Evolutionary conservation across 441 rosid genomes (phyloP).

Genomic region (Breynia disticha): DNA sequence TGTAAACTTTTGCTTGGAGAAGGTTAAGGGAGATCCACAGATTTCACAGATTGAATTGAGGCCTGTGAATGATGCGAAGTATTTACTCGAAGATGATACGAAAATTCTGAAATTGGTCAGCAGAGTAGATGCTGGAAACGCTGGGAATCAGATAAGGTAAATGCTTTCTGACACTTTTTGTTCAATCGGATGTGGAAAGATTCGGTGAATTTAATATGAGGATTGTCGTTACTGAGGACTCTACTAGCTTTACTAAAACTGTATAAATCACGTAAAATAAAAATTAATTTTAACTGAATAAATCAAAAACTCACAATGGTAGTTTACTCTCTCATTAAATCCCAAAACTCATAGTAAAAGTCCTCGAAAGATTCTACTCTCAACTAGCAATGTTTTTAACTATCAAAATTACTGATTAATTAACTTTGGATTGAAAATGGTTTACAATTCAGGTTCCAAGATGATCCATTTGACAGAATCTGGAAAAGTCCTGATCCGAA

Average conservation of each 20-base stretch:
- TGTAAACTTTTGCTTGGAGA: conserved; percentile 41
- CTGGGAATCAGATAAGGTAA: conserved; percentile 32
- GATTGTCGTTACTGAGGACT: no score
- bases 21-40: conserved; percentile 32
- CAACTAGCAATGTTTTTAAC: no score
- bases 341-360: no score
- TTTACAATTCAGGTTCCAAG: conserved; percentile 37
- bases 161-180: neutral
- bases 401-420: no score
- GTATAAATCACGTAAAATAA: no score
- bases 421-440: no score
- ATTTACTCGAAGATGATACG: conserved; percentile 22
- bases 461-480: conserved; percentile 49
- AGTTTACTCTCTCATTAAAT: no score
- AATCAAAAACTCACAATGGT: no score
- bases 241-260: neutral
- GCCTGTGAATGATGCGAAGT: conserved; percentile 29
- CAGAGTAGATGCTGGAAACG: conserved; percentile 37
- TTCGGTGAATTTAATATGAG: neutral
- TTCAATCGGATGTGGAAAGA: neutral
- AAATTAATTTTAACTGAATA: no score
- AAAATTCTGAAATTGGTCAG: conserved; percentile 33
- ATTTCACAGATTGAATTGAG: conserved; percentile 51
- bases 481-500: conserved; percentile 26
- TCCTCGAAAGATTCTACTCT: no score